Evolutionary conservation across 164 flowering plant species (phyloP), one percentile per base, ranked within the genome.

Genomic region (Magnolia changhungtana): DNA sequence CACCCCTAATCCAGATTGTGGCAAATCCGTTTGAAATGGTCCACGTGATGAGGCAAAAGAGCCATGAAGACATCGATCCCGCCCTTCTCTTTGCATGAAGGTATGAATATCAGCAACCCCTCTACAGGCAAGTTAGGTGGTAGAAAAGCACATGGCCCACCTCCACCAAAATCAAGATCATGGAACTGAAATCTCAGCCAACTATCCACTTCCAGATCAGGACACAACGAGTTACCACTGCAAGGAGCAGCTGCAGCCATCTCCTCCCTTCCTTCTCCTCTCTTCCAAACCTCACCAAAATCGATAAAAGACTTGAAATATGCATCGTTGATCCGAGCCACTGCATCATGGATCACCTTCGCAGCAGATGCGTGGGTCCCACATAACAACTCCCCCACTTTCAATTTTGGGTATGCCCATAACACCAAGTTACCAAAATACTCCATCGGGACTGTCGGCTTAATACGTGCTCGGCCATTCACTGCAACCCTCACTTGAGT

Each of bases 241-340:
- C 3, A 31, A 2, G 76, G 51, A 0, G 59, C 68, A 3, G 63
- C 7, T 3, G 24, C 59, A 18, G 37, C 24, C 51, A 77, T 71
- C 64, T 49, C 55, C 49, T 21, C 73, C 13, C 13, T 19, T 63
- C 31, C 80, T 19, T 77, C 63, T 4, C 50, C 16, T 10, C 24
- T 50, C 72, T 55, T 64, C n/a, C n/a, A 4, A 6, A 61, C 11
- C 51, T 20, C 75, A 13, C 74, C 81, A 63, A 79, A 79, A 49
- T 79, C 78, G 71, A 79, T 75, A 29, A 79, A 75, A 14, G 81
- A 79, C 64, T 63, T 51, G 78, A 79, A 75, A 31, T 79, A 79
- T 2, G 64, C 67, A 21, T 75, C 74, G 50, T 75, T 72, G 2
- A 79, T 52, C 45, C 20, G 23, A 10, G 58, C 23, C 19, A 79